Evolutionary conservation across 2,329 filamentous ascomycete species (phyloP), one percentile per base, ranked within the genome.

Genomic region (Trichothecium sympodiale): DNA sequence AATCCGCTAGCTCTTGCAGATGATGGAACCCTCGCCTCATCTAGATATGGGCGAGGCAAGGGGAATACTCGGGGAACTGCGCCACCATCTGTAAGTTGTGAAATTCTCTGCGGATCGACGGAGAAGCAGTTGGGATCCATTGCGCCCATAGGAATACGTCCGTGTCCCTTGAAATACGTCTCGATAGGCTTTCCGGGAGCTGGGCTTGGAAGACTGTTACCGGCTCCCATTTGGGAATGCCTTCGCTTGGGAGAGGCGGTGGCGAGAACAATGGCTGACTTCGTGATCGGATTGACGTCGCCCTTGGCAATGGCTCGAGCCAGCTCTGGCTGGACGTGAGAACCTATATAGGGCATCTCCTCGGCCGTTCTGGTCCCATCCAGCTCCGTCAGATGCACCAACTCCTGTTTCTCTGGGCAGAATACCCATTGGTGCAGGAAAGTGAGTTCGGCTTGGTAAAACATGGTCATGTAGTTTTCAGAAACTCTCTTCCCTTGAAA

Each of bases 401-500:
- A 59, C 41, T 76, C 64, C 39, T 79, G 68, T 29, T 71, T 68
- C 27, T 68, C 63, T 0, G 89, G 87, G 53, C 89, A 96, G 55
- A 84, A 98, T 3, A 96, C 89, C 60, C 91, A 83, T 61, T 95
- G 91, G 51, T 96, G 83, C 14, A 95, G 62, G 51, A 98, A 98
- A 0, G 91, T 96, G 46, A 84, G 65, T 56, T 98, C 91, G 0
- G 91, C 91, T 53, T 89, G 80, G 41, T 76, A 73, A 54, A 96
- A 98, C 15, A 74, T 68, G 7, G 83, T 76, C 18, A 91, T 62
- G 53, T 96, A 98, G 42, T 83, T 80, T 28, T 78, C 64, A 0
- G 91, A 88, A 8, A 98, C 72, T 47, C 78, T 80, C 54, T 94
- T 88, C 14, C 86, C 87, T 37, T 95, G 87, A 45, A 96, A 93